Base-by-base conservation (phyloP, 495 filamentous ascomycete genomes). In the Penicillium flavigenum region DNA sequence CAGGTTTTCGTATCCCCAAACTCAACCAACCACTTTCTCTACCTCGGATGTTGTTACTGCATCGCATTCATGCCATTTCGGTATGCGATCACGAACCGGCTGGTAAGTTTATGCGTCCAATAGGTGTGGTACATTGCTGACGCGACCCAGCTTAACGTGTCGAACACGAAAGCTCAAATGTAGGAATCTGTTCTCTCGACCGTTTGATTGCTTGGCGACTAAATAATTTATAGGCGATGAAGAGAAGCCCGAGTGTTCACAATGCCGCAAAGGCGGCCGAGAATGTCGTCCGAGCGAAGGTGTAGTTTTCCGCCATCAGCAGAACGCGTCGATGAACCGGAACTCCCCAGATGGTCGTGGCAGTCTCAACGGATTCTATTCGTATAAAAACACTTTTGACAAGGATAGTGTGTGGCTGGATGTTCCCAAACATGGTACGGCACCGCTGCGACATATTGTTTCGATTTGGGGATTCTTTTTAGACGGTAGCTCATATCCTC, bases 261-360 rank as follows among this genome's bases (percentile, higher is more conserved):
- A 83, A 67, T 86, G 84, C 71, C 70, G 70, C 59, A 86, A 84
- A 65, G 85, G 82, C 5, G 77, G 76, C 10, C 74, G 86, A 59
- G 77, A 83, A 63, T 88, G 86, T 67, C 76, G 79, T 22, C 83
- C 82, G 12, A 83, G 82, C 60, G 81, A 83, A 57, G 84, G 84
- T 41, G 80, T 87, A 51, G 79, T 86, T 19, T 88, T 87, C 63
- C 79, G 86, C 36, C 86, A 88, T 69, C 86, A 88, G 62, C 86
- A 88, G 65, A 88, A 88, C 79, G 84, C 86, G 4, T 86, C 84
- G 8, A 85, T 88, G 84, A 88, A 87, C 55, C 75, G 79, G 8
- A 59, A 64, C 26, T 67, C 77, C 6, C 69, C 70, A 14, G 72
- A 71, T 54, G 79, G 75, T 19, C 72, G 70, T 19, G 73, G 71